phyloP scores from a whole-genome alignment of 2,329 filamentous ascomycete species.

The Didymella exigua region DNA sequence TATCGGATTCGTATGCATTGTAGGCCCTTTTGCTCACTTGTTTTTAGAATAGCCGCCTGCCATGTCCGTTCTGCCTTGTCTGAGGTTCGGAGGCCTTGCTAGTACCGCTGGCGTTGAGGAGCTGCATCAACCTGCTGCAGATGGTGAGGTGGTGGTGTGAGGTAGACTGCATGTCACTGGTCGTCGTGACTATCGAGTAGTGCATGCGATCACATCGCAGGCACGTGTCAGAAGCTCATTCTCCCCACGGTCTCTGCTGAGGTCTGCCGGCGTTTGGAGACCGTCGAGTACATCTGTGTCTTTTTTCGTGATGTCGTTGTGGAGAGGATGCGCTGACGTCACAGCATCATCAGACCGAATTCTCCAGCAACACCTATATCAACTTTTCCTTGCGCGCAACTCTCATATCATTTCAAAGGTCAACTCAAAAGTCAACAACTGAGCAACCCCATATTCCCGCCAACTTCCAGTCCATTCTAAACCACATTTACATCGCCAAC shows the following conservation, averaged over 20 bases:
- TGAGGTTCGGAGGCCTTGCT: background rate
- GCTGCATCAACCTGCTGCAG: background rate
- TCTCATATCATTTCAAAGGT: background rate
- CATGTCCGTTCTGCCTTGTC: background rate
- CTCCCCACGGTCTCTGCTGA: conserved; percentile 3
- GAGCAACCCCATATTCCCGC: too few relatives aligned
- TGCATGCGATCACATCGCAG: background rate
- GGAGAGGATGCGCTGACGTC: conserved; percentile 12
- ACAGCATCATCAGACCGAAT: conserved; percentile 1
- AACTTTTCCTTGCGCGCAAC: background rate
- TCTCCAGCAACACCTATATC: background rate
- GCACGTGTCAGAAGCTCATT: background rate
- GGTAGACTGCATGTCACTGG: background rate
- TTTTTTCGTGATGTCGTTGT: conserved; percentile 6
- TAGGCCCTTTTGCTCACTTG: too few relatives aligned
- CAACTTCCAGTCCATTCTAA: background rate
- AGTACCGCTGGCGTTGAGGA: background rate
- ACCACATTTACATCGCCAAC: background rate
- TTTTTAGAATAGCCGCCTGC: background rate
- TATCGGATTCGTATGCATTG: too few relatives aligned
- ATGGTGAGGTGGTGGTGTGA: background rate
- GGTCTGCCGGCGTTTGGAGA: conserved; percentile 8
- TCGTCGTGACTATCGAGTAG: background rate
- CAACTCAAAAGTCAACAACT: too few relatives aligned
- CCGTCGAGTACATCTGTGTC: background rate